Evolutionary conservation across 495 filamentous ascomycete species (phyloP).

Genomic region (Cladorrhinum samala): DNA sequence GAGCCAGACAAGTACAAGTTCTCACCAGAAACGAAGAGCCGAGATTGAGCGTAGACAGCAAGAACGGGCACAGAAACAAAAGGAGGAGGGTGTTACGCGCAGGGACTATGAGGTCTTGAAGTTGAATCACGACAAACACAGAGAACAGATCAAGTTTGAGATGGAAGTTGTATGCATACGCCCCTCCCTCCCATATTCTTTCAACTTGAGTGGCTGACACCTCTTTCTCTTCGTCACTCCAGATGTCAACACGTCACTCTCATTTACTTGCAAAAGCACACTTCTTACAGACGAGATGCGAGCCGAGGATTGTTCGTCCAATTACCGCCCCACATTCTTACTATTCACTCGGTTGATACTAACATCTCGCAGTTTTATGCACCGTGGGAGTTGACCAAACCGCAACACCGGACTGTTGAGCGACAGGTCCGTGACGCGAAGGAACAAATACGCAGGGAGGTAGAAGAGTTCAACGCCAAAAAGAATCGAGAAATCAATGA

Average conservation of each 20-base stretch:
- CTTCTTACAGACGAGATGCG: conserved; percentile 65
- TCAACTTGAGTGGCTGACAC: too few relatives aligned
- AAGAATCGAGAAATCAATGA: conserved; percentile 24
- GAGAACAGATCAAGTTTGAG: conserved; percentile 72
- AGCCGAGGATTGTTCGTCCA: conserved; percentile 67
- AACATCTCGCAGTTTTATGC: conserved; percentile 66
- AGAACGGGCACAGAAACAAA: conserved; percentile 71
- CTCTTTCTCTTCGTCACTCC: too few relatives aligned
- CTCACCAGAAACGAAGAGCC: conserved; percentile 64
- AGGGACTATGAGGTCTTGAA: conserved; percentile 56
- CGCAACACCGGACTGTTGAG: conserved; percentile 42
- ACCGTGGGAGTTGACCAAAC: conserved; percentile 68
- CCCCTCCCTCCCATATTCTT: too few relatives aligned
- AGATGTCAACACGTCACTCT: conserved; percentile 78
- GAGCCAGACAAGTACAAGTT: conserved; percentile 65
- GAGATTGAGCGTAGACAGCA: conserved; percentile 90
- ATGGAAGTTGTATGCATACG: conserved; percentile 73
- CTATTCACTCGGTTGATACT: conserved; percentile 9
- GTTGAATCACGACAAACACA: conserved; percentile 51
- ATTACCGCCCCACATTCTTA: not conserved
- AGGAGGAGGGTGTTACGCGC: conserved; percentile 58
- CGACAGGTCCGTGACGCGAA: conserved; percentile 42
- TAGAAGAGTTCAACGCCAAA: conserved; percentile 35
- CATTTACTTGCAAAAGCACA: conserved; percentile 67
- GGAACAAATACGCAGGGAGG: conserved; percentile 39